phyloP scores from a whole-genome alignment of 345 rosid genomes.

The Acer campestre region DNA sequence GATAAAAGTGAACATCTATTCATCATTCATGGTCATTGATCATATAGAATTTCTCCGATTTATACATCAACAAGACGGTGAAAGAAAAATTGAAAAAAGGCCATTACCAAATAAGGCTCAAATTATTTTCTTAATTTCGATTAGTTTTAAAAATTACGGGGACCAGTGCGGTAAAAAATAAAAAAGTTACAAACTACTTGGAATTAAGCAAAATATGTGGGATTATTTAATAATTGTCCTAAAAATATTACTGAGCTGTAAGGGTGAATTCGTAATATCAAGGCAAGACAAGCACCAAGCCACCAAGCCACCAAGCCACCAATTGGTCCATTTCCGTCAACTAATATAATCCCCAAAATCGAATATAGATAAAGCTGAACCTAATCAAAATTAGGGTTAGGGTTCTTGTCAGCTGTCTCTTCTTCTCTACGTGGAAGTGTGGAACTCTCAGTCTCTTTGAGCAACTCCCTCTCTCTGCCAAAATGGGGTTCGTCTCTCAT shows the following conservation, averaged over 20 bases:
- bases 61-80: too few species aligned
- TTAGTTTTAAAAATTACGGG: too few species aligned
- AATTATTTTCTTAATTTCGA: too few species aligned
- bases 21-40: background rate
- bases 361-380: background rate
- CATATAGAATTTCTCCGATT: background rate
- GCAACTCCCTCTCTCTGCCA: background rate
- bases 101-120: too few species aligned
- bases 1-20: background rate
- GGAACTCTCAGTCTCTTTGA: background rate
- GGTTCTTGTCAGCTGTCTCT: background rate
- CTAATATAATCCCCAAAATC: background rate
- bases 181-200: too few species aligned
- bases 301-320: too few species aligned
- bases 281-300: background rate
- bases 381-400: background rate
- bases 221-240: too few species aligned
- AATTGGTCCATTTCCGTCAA: background rate
- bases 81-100: too few species aligned
- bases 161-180: too few species aligned
- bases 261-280: background rate
- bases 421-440: background rate
- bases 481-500: conserved; percentile 10
- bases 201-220: too few species aligned
- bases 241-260: background rate